Conservation (phyloP, 2,329 filamentous ascomycete genomes). For the Chaetomium olivaceum region DNA sequence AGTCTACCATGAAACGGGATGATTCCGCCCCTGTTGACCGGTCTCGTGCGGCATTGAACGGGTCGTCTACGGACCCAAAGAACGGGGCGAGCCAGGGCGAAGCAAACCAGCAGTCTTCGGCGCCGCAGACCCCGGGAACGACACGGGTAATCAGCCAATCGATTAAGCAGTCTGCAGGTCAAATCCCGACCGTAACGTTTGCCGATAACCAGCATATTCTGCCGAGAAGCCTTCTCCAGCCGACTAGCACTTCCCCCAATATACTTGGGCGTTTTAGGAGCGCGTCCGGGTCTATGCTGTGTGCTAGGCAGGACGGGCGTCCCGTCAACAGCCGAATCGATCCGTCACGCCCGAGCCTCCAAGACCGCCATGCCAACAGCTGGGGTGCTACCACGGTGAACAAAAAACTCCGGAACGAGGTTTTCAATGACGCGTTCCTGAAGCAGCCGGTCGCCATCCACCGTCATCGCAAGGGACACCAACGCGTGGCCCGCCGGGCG, state of each 20-base stretch:
- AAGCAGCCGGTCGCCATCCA: constrained; percentile 81
- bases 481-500: constrained; percentile 52
- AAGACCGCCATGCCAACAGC: constrained; percentile 61
- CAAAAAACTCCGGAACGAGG: constrained; percentile 81
- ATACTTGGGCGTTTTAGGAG: constrained; percentile 41
- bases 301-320: constrained; percentile 24
- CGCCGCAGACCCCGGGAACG: constrained; percentile 10
- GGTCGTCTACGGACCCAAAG: constrained; percentile 29
- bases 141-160: constrained; percentile 69
- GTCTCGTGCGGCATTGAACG: constrained; percentile 40
- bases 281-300: constrained; percentile 38
- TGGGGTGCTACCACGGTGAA: constrained; percentile 96
- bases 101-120: constrained; percentile 24
- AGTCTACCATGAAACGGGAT: constrained; percentile 55
- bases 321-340: constrained; percentile 7
- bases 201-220: constrained; percentile 94
- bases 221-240: constrained; percentile 76
- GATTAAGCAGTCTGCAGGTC: constrained; percentile 62
- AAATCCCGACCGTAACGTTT: constrained; percentile 86
- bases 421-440: constrained; percentile 87
- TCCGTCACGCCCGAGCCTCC: constrained; percentile 46
- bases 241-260: constrained; percentile 43
- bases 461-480: constrained; percentile 68
- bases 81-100: constrained; percentile 28
- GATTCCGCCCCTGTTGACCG: constrained; percentile 42